Evolutionary conservation across 2,329 filamentous ascomycete species (phyloP).

Genomic region (Colletotrichum spaethianum): DNA sequence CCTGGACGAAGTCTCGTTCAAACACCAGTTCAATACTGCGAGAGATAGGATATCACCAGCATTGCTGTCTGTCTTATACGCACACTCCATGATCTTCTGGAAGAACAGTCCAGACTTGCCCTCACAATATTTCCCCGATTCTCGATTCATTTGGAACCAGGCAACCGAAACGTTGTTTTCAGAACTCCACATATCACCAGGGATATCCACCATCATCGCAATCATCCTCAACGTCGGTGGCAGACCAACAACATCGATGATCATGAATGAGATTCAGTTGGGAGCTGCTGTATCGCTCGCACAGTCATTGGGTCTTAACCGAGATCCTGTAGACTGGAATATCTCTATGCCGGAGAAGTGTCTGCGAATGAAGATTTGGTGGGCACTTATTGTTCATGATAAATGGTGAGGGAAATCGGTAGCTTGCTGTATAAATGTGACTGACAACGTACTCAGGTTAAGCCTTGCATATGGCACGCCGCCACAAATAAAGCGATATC

Average conservation of each 20-base stretch:
- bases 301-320: constrained; percentile 68
- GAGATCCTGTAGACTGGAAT: constrained; percentile 66
- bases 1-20: constrained; percentile 69
- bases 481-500: constrained; percentile 59
- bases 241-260: constrained; percentile 71
- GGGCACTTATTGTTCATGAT: constrained; percentile 68
- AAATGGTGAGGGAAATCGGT: constrained; percentile 59
- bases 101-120: constrained; percentile 60
- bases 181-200: constrained; percentile 71
- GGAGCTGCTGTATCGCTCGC: constrained; percentile 67
- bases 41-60: constrained; percentile 68
- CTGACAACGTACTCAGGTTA: constrained; percentile 52
- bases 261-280: constrained; percentile 68
- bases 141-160: constrained; percentile 74
- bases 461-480: constrained; percentile 69
- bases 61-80: constrained; percentile 70
- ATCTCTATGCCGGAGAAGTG: constrained; percentile 65
- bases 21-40: constrained; percentile 59
- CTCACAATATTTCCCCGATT: constrained; percentile 67
- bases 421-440: not conserved
- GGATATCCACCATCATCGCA: constrained; percentile 71
- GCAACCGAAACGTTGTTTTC: constrained; percentile 72
- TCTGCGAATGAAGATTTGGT: constrained; percentile 70
- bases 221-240: constrained; percentile 72
- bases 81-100: constrained; percentile 72